Evolutionary conservation across 495 filamentous ascomycete species (phyloP).

Genomic region (Parachaetomium inaequale): DNA sequence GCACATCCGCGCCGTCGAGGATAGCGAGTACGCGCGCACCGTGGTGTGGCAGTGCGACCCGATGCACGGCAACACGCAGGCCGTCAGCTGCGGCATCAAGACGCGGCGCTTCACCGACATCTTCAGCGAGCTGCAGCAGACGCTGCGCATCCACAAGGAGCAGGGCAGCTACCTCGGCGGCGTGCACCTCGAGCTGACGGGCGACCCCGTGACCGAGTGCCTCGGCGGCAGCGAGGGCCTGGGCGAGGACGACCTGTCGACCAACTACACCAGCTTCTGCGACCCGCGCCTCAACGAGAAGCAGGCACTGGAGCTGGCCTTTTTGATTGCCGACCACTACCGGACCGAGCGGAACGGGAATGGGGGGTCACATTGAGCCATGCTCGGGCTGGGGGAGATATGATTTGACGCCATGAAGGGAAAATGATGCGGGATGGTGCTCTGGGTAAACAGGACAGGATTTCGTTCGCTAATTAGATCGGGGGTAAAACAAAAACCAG

Average conservation of each 20-base stretch:
- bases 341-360: constrained; percentile 38
- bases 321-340: constrained; percentile 83
- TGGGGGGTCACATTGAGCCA: not conserved
- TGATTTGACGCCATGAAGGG: not conserved
- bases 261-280: constrained; percentile 92
- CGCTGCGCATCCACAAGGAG: constrained; percentile 77
- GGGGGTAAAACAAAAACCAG: not conserved
- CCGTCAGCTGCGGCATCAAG: constrained; percentile 73
- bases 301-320: constrained; percentile 91
- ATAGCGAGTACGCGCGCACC: constrained; percentile 60
- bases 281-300: constrained; percentile 96
- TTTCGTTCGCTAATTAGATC: not conserved
- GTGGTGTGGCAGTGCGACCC: constrained; percentile 98
- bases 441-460: not conserved
- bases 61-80: constrained; percentile 87
- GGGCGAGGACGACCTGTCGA: constrained; percentile 77
- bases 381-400: not conserved
- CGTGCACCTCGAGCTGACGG: constrained; percentile 91
- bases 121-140: constrained; percentile 74
- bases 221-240: constrained; percentile 85
- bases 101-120: constrained; percentile 85
- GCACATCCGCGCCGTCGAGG: constrained; percentile 84
- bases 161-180: constrained; percentile 82
- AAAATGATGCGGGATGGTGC: not conserved
- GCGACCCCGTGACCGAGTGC: constrained; percentile 95